phyloP scores from a whole-genome alignment of 495 filamentous ascomycete genomes.

The Penicillium atrosanguineum region DNA sequence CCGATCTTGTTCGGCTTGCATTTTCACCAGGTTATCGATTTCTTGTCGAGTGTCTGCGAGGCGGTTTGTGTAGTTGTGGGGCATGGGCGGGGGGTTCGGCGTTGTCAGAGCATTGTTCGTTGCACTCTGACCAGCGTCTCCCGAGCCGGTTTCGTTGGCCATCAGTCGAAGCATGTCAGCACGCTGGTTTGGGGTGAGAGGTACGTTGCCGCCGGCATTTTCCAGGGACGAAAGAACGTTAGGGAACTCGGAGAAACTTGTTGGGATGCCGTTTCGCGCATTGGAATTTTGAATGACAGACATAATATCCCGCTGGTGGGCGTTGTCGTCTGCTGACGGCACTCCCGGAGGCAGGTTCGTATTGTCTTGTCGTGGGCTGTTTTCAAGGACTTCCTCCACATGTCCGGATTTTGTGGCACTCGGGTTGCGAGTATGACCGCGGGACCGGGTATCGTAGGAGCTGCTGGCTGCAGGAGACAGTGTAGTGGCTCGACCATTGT shows the following conservation, averaged over 20 bases:
- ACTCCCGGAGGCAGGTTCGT: conserved; percentile 17
- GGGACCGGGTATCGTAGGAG: conserved; percentile 32
- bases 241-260: conserved; percentile 63
- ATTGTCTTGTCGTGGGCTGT: conserved; percentile 32
- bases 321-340: conserved; percentile 18
- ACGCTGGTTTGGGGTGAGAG: conserved; percentile 73
- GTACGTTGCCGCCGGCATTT: conserved; percentile 59
- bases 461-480: conserved; percentile 36
- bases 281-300: conserved; percentile 81
- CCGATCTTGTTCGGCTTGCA: conserved; percentile 69
- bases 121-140: conserved; percentile 23
- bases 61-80: conserved; percentile 48
- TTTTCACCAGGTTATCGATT: conserved; percentile 68
- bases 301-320: conserved; percentile 74
- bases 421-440: conserved; percentile 35
- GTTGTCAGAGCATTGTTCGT: conserved; percentile 57
- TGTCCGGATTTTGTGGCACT: conserved; percentile 34
- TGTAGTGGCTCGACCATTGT: conserved; percentile 35
- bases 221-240: conserved; percentile 71
- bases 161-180: conserved; percentile 79
- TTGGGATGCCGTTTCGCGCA: conserved; percentile 52
- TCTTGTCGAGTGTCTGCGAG: conserved; percentile 65
- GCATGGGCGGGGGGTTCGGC: conserved; percentile 58
- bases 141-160: conserved; percentile 49
- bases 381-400: conserved; percentile 46